Conservation (phyloP, 495 filamentous ascomycete genomes). For the Aspergillus panamensis region DNA sequence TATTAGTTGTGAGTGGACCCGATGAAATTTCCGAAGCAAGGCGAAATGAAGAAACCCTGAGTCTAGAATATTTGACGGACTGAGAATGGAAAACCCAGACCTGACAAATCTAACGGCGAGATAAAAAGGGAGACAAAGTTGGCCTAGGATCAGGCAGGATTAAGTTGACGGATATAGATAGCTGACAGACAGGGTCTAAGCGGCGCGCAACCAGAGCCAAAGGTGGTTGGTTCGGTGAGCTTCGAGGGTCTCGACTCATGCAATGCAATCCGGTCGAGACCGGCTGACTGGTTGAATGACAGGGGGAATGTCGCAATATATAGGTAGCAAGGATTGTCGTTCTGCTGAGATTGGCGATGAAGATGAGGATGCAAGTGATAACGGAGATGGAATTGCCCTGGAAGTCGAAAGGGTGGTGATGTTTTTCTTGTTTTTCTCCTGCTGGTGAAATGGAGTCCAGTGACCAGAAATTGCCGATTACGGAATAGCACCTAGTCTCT, state of each 20-base stretch:
- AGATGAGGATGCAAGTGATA: slow-evolving; percentile 5
- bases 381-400: not conserved
- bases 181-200: not conserved
- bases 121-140: not conserved
- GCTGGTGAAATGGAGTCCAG: slow-evolving; percentile 2
- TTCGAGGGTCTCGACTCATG: slow-evolving; percentile 5
- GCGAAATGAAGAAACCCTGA: not conserved
- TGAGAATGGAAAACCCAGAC: not conserved
- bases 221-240: slow-evolving; percentile 2
- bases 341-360: not conserved
- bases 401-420: not conserved
- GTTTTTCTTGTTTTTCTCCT: not conserved
- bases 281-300: not conserved
- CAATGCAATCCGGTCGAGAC: not conserved
- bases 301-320: not conserved
- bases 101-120: not conserved
- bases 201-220: not conserved
- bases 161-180: not conserved
- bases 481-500: slow-evolving; percentile 1
- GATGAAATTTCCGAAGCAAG: not conserved
- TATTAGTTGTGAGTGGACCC: slow-evolving; percentile 17
- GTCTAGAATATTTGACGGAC: not conserved
- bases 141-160: not conserved
- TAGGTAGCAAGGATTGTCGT: no score
- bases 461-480: slow-evolving; percentile 6